A percentile compares a stretch with the other conserved stretches of the same genome.
Evolutionary conservation across 1,284 basidiomycete genomes (phyloP).

Genomic region (Termitomyces sp.): DNA sequence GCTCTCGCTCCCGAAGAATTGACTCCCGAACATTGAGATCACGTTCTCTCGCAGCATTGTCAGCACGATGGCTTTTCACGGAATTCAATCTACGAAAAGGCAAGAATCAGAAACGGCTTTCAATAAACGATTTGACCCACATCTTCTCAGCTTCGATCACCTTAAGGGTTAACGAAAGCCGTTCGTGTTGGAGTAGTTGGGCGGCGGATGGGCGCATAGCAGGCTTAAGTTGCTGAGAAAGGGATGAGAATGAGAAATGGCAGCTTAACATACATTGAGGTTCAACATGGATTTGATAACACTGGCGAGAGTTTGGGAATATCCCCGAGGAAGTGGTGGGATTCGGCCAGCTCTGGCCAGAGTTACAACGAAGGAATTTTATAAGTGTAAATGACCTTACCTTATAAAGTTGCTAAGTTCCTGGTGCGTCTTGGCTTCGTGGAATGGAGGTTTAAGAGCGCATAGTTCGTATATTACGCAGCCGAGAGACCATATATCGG

Average conservation of each 20-base stretch:
- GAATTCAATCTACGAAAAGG: conserved; percentile 42
- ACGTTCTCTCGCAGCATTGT: conserved; percentile 56
- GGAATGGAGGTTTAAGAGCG: conserved; percentile 85
- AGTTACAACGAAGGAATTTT: conserved; percentile 4
- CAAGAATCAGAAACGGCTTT: neutral
- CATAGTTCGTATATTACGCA: conserved; percentile 96
- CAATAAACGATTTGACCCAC: conserved; percentile 29
- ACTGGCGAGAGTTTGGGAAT: conserved; percentile 67
- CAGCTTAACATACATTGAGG: conserved; percentile 57
- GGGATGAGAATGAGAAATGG: neutral
- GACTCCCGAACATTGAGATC: conserved; percentile 60
- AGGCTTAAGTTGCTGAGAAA: conserved; percentile 41
- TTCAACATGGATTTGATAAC: conserved; percentile 86
- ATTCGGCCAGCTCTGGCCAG: conserved; percentile 72
- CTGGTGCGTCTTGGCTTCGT: conserved; percentile 83
- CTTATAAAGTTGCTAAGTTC: conserved; percentile 81
- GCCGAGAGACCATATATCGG: conserved; percentile 96
- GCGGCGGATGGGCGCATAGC: conserved; percentile 79
- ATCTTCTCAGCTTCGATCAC: conserved; percentile 76
- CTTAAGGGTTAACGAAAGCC: conserved; percentile 67
- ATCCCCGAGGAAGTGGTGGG: conserved; percentile 78
- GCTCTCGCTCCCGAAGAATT: conserved; percentile 50
- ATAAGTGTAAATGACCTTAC: conserved; percentile 28
- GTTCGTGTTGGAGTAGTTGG: conserved; percentile 74
- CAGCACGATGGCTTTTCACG: conserved; percentile 58